Base-by-base conservation (phyloP, 345 rosid genomes). In the Viola odorata region DNA sequence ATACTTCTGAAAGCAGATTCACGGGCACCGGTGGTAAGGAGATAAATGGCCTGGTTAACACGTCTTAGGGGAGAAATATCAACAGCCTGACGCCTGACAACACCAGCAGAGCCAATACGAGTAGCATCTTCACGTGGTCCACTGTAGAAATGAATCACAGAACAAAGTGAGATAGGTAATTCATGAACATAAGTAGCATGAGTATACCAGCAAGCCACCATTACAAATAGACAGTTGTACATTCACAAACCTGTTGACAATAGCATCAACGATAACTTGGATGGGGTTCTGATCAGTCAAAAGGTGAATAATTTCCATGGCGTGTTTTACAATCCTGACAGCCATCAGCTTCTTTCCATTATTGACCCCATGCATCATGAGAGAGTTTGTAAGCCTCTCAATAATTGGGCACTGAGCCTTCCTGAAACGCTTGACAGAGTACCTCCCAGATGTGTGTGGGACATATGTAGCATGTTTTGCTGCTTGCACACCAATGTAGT, bases 71-170 rank as follows among this genome's bases (percentile, higher is more conserved):
- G 98, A 63, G 97, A 89, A 77, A 92, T 87, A 87, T 89, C 98
- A 54, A 92, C 97, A 4, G 96, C 98, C 75, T 92, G 98, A 53
- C 97, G 89, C 73, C 98, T 82, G 12, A 92, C 98, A 68, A 89
- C 96, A 82, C 98, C 98, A 61, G 98, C 97, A 58, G 96, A 92
- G 9, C 98, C 98, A 68, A 92, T 92, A 38, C 97, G 83, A 0
- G 98, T 89, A 7, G 98, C 98, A 78, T 89, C 98, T 64, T 92
- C 98, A 59, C 97, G 82, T 0, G 98, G 98, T 41, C 98, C 98
- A 79, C 98, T 92, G 60, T 8, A 10, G 1, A 39, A 41, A n/a
- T 36, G 9, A 41, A 9, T 7, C 45, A 45, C 11, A 8, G 8
- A 4, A 13, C 8, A 41, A 6, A 53, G 3, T 6, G 12, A 14